Base-by-base conservation (phyloP, 768 basidiomycete species). In the Boletellus ananas region DNA sequence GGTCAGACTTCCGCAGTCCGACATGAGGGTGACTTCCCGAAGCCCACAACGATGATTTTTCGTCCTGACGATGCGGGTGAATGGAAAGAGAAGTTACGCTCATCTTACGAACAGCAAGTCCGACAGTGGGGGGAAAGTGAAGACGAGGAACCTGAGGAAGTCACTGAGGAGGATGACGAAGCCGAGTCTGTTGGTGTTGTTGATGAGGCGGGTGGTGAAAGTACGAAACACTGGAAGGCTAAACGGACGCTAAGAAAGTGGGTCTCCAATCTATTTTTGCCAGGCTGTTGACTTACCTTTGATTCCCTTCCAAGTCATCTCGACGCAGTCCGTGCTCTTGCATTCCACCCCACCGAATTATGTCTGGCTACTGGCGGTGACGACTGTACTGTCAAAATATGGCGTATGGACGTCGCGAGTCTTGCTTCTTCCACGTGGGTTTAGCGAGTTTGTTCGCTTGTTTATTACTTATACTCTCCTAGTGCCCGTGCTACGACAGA, bases 331-430 rank as follows among this genome's bases (percentile, higher is more conserved):
- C 84, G 94, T 46, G 85, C 90, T 7, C 74, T 98, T 20, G 85
- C 90, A 1, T 95, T 96, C 78, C 90, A 93, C 62, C 90, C 90
- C 2, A 85, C 74, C 33, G 90, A 91, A 56, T 70, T 92, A 38
- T 85, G 85, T 60, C 72, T 98, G 47, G 94, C 89, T n/a, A 92
- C 88, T 40, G 96, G 87, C 20, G 91, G 94, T 25, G 95, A 97
- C 64, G 96, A 99, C 64, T 90, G 83, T 65, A 94, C 92, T 7
- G 85, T 98, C 47, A 99, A 99, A 69, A 80, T 97, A 45, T 99
- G 96, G 96, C 79, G 90, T 49, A 80, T 92, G 73, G 90, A 95
- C 57, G 79, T 87, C 14, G 73, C 82, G 35, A 77, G 80, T 58
- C 73, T 94, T 51, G 78, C 90, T 27, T 86, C 87, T 37, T 83